phyloP scores from a whole-genome alignment of 345 rosid genomes.

The Eutrema japonicum region DNA sequence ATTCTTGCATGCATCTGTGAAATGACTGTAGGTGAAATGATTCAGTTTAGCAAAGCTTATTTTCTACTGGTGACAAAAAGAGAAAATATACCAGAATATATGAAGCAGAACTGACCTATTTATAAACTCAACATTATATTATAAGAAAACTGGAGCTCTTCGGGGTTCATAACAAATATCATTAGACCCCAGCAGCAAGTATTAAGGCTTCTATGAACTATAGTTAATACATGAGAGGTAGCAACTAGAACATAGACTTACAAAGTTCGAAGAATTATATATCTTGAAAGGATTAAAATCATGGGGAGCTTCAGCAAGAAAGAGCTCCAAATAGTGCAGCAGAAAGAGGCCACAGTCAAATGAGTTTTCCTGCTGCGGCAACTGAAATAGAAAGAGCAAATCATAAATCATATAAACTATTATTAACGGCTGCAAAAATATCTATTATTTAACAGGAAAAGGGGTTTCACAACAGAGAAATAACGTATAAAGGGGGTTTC shows the following conservation, averaged over 20 bases:
- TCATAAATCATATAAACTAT: slow-evolving; percentile 43
- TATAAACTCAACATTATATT: background rate
- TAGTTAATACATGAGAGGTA: slow-evolving; percentile 16
- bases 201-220: background rate
- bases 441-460: background rate
- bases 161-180: background rate
- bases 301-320: slow-evolving; percentile 80
- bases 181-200: background rate
- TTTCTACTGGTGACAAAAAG: background rate
- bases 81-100: background rate
- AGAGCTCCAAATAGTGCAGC: slow-evolving; percentile 92
- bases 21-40: slow-evolving; percentile 10
- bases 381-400: slow-evolving; percentile 54
- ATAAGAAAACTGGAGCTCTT: background rate
- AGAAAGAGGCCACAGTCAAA: slow-evolving; percentile 96
- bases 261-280: slow-evolving; percentile 68
- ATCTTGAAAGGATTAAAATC: slow-evolving; percentile 78
- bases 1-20: background rate
- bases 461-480: background rate
- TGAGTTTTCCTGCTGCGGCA: slow-evolving; percentile 98
- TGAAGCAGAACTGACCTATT: slow-evolving; percentile 4
- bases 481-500: background rate
- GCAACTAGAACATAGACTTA: slow-evolving; percentile 52
- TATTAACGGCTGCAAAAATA: slow-evolving; percentile 20
- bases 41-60: slow-evolving; percentile 24